Percentiles rank a stretch among this genome's conserved stretches.
Conservation (phyloP, 2,329 filamentous ascomycete genomes). For the Neonectria faginata region DNA sequence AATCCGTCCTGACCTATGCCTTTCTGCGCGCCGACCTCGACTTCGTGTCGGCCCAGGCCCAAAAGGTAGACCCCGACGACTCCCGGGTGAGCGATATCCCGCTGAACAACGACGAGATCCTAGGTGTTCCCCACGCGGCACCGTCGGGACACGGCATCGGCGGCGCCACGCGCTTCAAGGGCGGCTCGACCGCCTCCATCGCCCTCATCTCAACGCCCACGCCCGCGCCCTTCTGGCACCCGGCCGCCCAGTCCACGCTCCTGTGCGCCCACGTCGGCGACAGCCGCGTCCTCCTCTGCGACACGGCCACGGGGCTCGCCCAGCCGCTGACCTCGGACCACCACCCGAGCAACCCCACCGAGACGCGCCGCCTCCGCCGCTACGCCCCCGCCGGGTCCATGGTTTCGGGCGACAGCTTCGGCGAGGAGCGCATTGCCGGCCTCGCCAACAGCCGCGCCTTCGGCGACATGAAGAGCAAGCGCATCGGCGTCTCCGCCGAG, state of each 20-base stretch:
- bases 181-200: constrained; percentile 91
- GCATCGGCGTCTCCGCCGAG: constrained; percentile 93
- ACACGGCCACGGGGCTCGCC: constrained; percentile 83
- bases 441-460: constrained; percentile 95
- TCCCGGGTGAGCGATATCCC: constrained; percentile 78
- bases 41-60: constrained; percentile 90
- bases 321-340: constrained; percentile 90
- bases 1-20: constrained; percentile 87
- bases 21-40: constrained; percentile 95
- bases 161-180: constrained; percentile 83
- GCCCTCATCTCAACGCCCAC: constrained; percentile 93
- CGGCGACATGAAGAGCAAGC: constrained; percentile 91
- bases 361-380: constrained; percentile 84
- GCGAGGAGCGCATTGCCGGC: constrained; percentile 93
- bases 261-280: constrained; percentile 93
- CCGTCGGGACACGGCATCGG: constrained; percentile 75
- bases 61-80: constrained; percentile 81
- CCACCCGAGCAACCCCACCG: constrained; percentile 87
- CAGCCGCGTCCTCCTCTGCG: constrained; percentile 89
- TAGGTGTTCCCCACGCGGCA: constrained; percentile 68
- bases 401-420: constrained; percentile 90
- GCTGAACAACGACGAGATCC: constrained; percentile 85
- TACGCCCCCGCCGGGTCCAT: constrained; percentile 82
- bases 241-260: constrained; percentile 83
- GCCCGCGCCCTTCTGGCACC: constrained; percentile 94